phyloP scores from a whole-genome alignment of 352 stramenopile species.

The Phytopythium oedochilum region DNA sequence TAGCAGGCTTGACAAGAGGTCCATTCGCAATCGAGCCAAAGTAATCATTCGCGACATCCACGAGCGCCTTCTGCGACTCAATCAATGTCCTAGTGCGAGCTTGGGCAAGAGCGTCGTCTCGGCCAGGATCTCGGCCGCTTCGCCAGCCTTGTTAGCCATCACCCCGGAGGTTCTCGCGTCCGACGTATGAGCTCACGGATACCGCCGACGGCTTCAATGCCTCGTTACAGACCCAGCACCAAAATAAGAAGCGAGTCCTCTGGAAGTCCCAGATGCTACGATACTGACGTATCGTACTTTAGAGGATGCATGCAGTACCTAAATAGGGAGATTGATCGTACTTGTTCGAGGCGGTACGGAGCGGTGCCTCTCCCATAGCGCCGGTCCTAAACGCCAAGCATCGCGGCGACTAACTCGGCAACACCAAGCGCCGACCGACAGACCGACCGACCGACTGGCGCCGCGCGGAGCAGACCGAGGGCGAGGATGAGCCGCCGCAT shows the following conservation, averaged over 20 bases:
- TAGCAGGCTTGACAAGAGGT: constrained; percentile 11
- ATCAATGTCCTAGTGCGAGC: constrained; percentile 80
- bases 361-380: neutral
- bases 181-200: constrained; percentile 50
- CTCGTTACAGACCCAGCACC: constrained; percentile 75
- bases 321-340: neutral
- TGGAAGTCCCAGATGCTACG: no score
- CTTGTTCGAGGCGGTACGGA: neutral
- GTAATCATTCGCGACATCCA: constrained; percentile 62
- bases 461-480: neutral
- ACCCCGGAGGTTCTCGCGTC: constrained; percentile 75
- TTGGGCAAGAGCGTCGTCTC: constrained; percentile 75
- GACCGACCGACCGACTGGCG: no score
- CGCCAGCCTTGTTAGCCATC: constrained; percentile 57
- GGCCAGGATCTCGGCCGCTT: constrained; percentile 65
- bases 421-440: no score
- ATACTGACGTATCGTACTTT: constrained; percentile 7
- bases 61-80: constrained; percentile 65
- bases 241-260: no score
- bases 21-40: constrained; percentile 42
- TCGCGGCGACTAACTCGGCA: no score
- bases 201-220: constrained; percentile 77
- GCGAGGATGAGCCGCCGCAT: constrained; percentile 36
- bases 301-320: neutral
- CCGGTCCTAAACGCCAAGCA: neutral